phyloP scores from a whole-genome alignment of 441 rosid genomes.

The Erodium texanum region DNA sequence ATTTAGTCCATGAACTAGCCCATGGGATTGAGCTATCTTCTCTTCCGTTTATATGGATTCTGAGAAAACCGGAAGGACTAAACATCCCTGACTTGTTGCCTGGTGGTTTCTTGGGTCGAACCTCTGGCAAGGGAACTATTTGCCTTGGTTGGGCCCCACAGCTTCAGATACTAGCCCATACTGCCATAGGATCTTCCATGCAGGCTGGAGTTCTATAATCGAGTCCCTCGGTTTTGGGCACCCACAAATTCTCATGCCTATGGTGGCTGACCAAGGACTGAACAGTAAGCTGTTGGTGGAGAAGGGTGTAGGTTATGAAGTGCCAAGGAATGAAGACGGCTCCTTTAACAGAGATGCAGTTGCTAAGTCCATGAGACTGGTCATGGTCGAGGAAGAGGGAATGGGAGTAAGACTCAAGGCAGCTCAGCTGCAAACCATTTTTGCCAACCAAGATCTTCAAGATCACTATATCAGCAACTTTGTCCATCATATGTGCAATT shows the following conservation, averaged over 20 bases:
- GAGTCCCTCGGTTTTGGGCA: conserved; percentile 22
- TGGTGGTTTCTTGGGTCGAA: conserved; percentile 14
- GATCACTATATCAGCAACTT: conserved; percentile 16
- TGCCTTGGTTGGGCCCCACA: conserved; percentile 19
- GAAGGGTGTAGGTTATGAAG: conserved; percentile 18
- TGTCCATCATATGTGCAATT: conserved; percentile 6
- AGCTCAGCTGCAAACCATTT: conserved; percentile 12
- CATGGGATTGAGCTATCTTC: conserved; percentile 18
- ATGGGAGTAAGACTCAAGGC: conserved; percentile 13
- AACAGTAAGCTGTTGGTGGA: conserved; percentile 19
- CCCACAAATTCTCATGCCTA: conserved; percentile 22
- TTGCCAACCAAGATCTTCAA: conserved; percentile 15
- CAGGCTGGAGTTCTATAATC: conserved; percentile 20
- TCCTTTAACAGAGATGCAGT: conserved; percentile 19
- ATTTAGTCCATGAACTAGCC: conserved; percentile 21
- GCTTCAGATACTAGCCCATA: conserved; percentile 18
- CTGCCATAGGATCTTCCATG: conserved; percentile 22
- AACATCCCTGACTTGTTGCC: conserved; percentile 19
- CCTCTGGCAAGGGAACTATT: conserved; percentile 14
- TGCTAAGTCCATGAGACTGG: conserved; percentile 18
- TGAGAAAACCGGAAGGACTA: conserved; percentile 11
- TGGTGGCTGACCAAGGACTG: conserved; percentile 23
- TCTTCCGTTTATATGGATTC: conserved; percentile 19
- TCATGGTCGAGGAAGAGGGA: conserved; percentile 18
- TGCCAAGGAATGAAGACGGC: conserved; percentile 19